phyloP scores from a whole-genome alignment of 1,284 basidiomycete species.

The Ceratobasidium sp. region DNA sequence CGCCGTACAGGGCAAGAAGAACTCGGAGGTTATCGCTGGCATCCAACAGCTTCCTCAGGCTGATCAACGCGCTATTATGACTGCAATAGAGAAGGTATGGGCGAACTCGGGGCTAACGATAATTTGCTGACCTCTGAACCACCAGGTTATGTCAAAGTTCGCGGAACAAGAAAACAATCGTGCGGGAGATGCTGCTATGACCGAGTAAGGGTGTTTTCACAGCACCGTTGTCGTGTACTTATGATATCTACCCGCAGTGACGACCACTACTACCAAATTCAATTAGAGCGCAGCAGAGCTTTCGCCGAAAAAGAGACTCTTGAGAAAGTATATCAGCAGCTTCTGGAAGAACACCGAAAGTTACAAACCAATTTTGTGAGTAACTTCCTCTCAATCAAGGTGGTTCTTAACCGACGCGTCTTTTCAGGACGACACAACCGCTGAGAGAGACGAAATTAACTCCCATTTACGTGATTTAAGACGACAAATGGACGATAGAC shows the following conservation, averaged over 20 bases:
- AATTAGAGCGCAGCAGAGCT: constrained; percentile 78
- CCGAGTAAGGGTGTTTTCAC: constrained; percentile 66
- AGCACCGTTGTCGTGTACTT: background rate
- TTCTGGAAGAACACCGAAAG: constrained; percentile 80
- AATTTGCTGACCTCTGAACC: background rate
- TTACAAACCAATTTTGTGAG: constrained; percentile 68
- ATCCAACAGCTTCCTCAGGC: constrained; percentile 82
- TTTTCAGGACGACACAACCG: constrained; percentile 66
- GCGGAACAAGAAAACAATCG: constrained; percentile 55
- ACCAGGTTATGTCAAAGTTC: constrained; percentile 80
- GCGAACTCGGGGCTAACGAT: too few species aligned
- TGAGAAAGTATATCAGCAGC: constrained; percentile 76
- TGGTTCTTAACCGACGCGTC: background rate
- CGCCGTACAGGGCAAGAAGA: constrained; percentile 89
- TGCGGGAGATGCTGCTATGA: constrained; percentile 68
- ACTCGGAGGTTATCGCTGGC: constrained; percentile 82
- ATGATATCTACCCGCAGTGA: constrained; percentile 61
- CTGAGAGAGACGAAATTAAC: constrained; percentile 77
- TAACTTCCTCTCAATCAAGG: background rate
- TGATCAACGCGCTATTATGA: constrained; percentile 87
- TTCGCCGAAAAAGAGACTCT: constrained; percentile 81
- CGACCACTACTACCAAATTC: constrained; percentile 85
- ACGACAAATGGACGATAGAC: constrained; percentile 66
- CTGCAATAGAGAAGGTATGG: constrained; percentile 82
- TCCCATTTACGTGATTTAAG: constrained; percentile 66